A percentile compares a stretch with the other conserved stretches of the same genome.
Evolutionary conservation across 2,329 filamentous ascomycete species (phyloP).

Genomic region (Colletotrichum coccodes): DNA sequence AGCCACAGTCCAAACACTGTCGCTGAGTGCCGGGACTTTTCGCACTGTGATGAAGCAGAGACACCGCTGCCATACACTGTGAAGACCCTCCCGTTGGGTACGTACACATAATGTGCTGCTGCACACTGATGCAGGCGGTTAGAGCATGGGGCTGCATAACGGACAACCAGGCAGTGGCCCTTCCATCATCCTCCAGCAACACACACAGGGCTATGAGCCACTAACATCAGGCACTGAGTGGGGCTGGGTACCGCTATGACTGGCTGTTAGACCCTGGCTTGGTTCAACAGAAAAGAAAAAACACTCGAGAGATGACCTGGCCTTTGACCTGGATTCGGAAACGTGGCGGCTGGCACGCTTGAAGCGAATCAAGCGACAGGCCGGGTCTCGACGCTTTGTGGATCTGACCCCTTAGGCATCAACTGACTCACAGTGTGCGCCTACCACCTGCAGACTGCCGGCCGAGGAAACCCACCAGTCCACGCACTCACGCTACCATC

Average conservation of each 20-base stretch:
- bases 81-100: slow-evolving; percentile 14
- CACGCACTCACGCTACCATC: neutral
- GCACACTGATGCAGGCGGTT: slow-evolving; percentile 23
- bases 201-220: slow-evolving; percentile 14
- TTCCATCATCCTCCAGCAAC: neutral
- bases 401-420: slow-evolving; percentile 19
- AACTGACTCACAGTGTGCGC: slow-evolving; percentile 18
- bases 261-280: slow-evolving; percentile 11
- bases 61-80: neutral
- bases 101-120: slow-evolving; percentile 3
- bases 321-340: slow-evolving; percentile 29
- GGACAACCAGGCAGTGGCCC: slow-evolving; percentile 30
- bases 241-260: slow-evolving; percentile 19
- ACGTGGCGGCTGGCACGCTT: slow-evolving; percentile 32
- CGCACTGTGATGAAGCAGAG: neutral
- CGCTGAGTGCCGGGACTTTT: neutral
- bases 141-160: slow-evolving; percentile 29
- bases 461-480: neutral
- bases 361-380: slow-evolving; percentile 18
- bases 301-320: slow-evolving; percentile 25
- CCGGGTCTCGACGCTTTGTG: neutral
- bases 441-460: slow-evolving; percentile 18
- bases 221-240: slow-evolving; percentile 24
- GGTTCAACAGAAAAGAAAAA: neutral
- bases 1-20: slow-evolving; percentile 8